Conservation (phyloP, 2,329 filamentous ascomycete genomes). For the Rutstroemia sp. region DNA sequence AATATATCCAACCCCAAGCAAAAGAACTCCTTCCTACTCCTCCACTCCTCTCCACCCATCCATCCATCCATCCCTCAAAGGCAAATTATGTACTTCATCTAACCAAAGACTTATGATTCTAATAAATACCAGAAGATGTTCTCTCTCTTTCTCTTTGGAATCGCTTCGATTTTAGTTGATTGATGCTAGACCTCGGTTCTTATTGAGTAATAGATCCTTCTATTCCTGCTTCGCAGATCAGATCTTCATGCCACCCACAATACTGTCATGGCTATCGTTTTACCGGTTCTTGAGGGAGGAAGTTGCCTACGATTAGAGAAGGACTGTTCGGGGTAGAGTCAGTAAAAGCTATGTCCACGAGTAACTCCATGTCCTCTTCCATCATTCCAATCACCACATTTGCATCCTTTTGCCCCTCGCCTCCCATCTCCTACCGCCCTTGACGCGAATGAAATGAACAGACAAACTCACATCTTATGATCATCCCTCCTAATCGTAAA, state of each 20-base stretch:
- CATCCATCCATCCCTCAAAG: not conserved
- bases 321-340: slow-evolving; percentile 48
- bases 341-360: not conserved
- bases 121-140: not conserved
- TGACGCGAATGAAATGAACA: not conserved
- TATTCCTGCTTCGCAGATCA: slow-evolving; percentile 9
- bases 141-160: no score
- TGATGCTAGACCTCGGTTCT: not conserved
- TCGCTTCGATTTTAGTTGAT: not conserved
- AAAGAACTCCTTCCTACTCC: not conserved
- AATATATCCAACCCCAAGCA: no score
- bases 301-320: slow-evolving; percentile 92
- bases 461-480: slow-evolving; percentile 76
- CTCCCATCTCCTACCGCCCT: no score
- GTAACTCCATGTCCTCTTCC: no score
- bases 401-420: no score
- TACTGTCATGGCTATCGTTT: slow-evolving; percentile 30
- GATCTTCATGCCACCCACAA: slow-evolving; percentile 15
- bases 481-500: slow-evolving; percentile 93
- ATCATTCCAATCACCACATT: no score
- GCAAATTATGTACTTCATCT: no score
- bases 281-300: slow-evolving; percentile 73
- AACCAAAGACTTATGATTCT: not conserved
- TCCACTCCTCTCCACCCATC: not conserved
- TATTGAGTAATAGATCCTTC: not conserved